Evolutionary conservation across 768 basidiomycete genomes (phyloP).

Genomic region (Imleria badia): DNA sequence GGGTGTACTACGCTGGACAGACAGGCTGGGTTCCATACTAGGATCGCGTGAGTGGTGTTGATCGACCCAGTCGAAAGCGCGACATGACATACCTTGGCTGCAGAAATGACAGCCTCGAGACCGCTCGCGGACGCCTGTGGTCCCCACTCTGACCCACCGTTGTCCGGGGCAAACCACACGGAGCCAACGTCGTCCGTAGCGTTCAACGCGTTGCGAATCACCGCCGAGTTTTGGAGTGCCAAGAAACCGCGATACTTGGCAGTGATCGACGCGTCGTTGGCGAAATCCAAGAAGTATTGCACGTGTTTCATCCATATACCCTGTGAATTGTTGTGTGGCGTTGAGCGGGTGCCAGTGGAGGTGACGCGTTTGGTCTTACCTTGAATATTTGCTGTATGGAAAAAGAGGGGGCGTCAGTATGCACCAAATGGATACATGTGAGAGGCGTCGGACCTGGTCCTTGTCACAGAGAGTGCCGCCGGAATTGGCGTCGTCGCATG

Average conservation of each 20-base stretch:
- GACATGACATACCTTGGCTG: constrained; percentile 20
- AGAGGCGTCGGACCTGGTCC: constrained; percentile 37
- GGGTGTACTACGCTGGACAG: neutral
- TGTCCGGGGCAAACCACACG: constrained; percentile 31
- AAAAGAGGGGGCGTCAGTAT: neutral
- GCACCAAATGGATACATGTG: neutral
- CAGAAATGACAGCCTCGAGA: constrained; percentile 30
- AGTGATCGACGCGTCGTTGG: constrained; percentile 40
- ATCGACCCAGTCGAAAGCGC: neutral
- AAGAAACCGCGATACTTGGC: constrained; percentile 41
- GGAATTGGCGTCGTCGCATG: constrained; percentile 47
- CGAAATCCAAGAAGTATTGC: constrained; percentile 48
- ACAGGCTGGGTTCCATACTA: constrained; percentile 12
- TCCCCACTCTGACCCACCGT: constrained; percentile 31
- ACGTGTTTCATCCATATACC: constrained; percentile 55
- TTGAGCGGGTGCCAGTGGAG: neutral
- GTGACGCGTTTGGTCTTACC: constrained; percentile 14
- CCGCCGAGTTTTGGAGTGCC: constrained; percentile 40
- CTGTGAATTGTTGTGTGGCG: neutral
- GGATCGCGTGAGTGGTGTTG: neutral
- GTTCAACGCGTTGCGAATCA: constrained; percentile 38
- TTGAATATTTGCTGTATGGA: constrained; percentile 30
- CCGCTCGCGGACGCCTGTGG: constrained; percentile 32
- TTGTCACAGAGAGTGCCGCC: constrained; percentile 43
- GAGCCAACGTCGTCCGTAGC: constrained; percentile 41